A percentile compares a stretch with the other conserved stretches of the same genome.
phyloP scores from a whole-genome alignment of 352 stramenopile genomes.

The Phytophthora citrophthora region DNA sequence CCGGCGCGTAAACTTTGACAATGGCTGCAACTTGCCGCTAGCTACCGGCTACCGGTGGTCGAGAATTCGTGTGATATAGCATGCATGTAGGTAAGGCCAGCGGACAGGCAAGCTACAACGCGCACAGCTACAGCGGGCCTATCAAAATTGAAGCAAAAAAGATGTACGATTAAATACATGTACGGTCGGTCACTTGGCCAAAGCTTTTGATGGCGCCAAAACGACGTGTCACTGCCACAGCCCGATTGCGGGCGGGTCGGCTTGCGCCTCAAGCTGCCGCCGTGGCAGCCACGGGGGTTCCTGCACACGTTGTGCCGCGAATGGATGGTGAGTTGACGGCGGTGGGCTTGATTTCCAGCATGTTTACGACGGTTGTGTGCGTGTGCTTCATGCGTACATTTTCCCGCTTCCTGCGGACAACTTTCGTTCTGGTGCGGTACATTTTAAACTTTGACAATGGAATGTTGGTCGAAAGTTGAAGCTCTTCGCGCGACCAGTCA shows the following conservation, averaged over 20 bases:
- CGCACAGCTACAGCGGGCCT: too few species aligned
- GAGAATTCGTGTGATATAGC: too few species aligned
- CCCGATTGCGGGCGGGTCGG: too few species aligned
- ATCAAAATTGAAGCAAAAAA: too few species aligned
- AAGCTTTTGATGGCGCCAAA: constrained; percentile 3
- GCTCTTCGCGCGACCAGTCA: constrained; percentile 19
- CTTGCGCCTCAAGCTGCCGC: neutral
- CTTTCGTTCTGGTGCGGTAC: neutral
- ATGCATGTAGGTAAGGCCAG: too few species aligned
- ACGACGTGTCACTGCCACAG: constrained; percentile 3
- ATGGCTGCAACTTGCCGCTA: too few species aligned
- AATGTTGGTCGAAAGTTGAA: constrained; percentile 18
- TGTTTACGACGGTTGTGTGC: constrained; percentile 4
- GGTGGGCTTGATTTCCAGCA: neutral
- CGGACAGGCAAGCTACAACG: too few species aligned
- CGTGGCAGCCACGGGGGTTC: too few species aligned
- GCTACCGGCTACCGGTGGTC: too few species aligned
- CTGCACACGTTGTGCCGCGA: too few species aligned
- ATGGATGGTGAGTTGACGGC: constrained; percentile 9
- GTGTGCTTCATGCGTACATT: neutral
- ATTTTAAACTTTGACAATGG: constrained; percentile 20
- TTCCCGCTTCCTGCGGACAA: neutral
- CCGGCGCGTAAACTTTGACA: too few species aligned
- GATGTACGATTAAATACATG: neutral
- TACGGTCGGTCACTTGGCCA: too few species aligned